Evolutionary conservation across 2,329 filamentous ascomycete genomes (phyloP).

Genomic region (Penicillium sp.): DNA sequence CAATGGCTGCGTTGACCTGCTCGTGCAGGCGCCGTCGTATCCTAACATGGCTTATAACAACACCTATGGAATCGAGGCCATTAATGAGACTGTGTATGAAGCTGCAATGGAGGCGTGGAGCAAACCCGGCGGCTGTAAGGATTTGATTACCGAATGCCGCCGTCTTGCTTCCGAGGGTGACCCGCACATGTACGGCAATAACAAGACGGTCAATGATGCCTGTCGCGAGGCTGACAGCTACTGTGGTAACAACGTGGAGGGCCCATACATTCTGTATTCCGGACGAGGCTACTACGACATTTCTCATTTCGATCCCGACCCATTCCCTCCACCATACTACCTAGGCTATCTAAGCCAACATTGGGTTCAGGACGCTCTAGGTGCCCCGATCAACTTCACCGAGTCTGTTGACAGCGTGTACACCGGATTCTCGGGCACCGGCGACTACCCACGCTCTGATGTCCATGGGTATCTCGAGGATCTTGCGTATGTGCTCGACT

Average conservation of each 20-base stretch:
- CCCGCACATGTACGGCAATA: conserved; percentile 54
- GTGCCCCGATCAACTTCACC: conserved; percentile 65
- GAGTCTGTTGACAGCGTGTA: conserved; percentile 50
- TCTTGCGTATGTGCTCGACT: conserved; percentile 57
- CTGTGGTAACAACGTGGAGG: conserved; percentile 53
- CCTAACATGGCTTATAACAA: conserved; percentile 62
- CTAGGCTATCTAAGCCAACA: conserved; percentile 62
- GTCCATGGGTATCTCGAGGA: conserved; percentile 45
- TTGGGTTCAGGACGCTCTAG: conserved; percentile 62
- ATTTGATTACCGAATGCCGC: conserved; percentile 59
- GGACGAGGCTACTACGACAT: conserved; percentile 64
- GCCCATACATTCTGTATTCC: conserved; percentile 47
- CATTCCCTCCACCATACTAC: conserved; percentile 59
- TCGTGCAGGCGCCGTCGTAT: conserved; percentile 54
- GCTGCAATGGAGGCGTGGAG: conserved; percentile 52
- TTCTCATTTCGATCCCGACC: conserved; percentile 55
- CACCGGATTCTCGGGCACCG: conserved; percentile 51
- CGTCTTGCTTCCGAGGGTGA: conserved; percentile 54
- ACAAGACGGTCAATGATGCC: conserved; percentile 50
- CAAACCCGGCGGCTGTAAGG: conserved; percentile 57
- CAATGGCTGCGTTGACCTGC: conserved; percentile 61
- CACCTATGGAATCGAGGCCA: conserved; percentile 60
- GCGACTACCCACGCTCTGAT: conserved; percentile 55
- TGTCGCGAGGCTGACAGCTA: conserved; percentile 53
- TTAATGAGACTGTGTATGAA: conserved; percentile 55